Conservation (phyloP, 805 yeast species). For the Lipomyces mesembrius region DNA sequence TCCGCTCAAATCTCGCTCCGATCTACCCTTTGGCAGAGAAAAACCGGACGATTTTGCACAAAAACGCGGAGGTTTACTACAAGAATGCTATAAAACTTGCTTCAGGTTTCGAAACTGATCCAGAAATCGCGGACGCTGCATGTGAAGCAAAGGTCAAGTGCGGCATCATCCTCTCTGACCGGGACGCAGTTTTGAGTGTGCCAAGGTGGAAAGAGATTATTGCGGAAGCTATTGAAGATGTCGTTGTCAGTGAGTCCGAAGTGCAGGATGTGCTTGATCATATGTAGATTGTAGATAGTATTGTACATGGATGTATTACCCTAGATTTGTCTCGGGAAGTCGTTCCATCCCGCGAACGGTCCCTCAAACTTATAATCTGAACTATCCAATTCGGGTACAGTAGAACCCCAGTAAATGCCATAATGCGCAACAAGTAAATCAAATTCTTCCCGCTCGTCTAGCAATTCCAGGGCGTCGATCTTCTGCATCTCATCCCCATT, state of each 20-base stretch:
- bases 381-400: neutral
- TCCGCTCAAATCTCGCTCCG: slow-evolving; percentile 36
- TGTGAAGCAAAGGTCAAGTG: slow-evolving; percentile 25
- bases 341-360: slow-evolving; percentile 1
- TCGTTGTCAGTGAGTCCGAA: slow-evolving; percentile 5
- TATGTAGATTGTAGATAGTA: slow-evolving; percentile 1
- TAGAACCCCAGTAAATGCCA: slow-evolving; percentile 50
- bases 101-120: slow-evolving; percentile 4
- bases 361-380: neutral
- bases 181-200: slow-evolving; percentile 10
- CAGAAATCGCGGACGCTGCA: slow-evolving; percentile 16
- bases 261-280: slow-evolving; percentile 8
- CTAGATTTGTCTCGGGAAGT: slow-evolving; percentile 2
- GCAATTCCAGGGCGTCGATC: slow-evolving; percentile 60
- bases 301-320: neutral
- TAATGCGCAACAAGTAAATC: slow-evolving; percentile 66
- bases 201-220: slow-evolving; percentile 16
- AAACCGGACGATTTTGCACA: slow-evolving; percentile 35
- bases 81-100: slow-evolving; percentile 38
- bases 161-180: slow-evolving; percentile 16
- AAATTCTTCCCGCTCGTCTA: slow-evolving; percentile 79
- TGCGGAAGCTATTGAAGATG: slow-evolving; percentile 27
- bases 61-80: slow-evolving; percentile 40
- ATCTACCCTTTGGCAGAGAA: slow-evolving; percentile 32
- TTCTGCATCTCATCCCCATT: slow-evolving; percentile 49